Evolutionary conservation across 2,329 filamentous ascomycete species (phyloP).

Genomic region (Elsinoe fawcettii): DNA sequence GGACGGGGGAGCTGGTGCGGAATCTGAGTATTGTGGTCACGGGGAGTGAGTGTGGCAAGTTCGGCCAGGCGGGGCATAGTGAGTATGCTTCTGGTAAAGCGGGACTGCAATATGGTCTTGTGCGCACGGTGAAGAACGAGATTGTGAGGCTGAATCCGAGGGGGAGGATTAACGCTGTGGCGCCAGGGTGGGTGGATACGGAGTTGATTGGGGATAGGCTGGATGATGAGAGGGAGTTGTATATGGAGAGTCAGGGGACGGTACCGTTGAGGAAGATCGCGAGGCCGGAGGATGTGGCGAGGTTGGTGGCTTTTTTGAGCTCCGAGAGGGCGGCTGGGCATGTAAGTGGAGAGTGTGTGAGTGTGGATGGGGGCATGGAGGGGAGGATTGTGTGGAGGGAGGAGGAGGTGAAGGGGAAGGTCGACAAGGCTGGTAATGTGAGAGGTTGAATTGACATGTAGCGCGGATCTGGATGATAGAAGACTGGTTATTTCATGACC

Average conservation of each 20-base stretch:
- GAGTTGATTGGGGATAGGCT: conserved; percentile 42
- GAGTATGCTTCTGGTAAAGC: conserved; percentile 47
- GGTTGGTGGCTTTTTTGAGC: conserved; percentile 43
- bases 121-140: conserved; percentile 48
- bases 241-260: conserved; percentile 44
- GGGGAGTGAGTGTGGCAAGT: conserved; percentile 46
- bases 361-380: conserved; percentile 46
- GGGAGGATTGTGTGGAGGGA: conserved; percentile 44
- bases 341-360: conserved; percentile 47
- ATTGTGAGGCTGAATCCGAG: conserved; percentile 45
- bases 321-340: conserved; percentile 46
- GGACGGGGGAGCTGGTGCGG: conserved; percentile 32
- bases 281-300: conserved; percentile 43
- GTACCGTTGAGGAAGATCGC: conserved; percentile 42
- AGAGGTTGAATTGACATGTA: background rate
- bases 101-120: conserved; percentile 46
- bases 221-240: conserved; percentile 44
- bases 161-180: conserved; percentile 47
- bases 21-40: conserved; percentile 49
- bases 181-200: conserved; percentile 43
- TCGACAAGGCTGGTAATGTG: background rate
- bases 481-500: background rate
- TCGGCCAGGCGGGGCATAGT: conserved; percentile 43
- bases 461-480: background rate
- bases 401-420: conserved; percentile 30